Evolutionary conservation across 1,284 basidiomycete genomes (phyloP), one percentile per base, ranked within the genome.

Genomic region (Tilletiaria anomala): DNA sequence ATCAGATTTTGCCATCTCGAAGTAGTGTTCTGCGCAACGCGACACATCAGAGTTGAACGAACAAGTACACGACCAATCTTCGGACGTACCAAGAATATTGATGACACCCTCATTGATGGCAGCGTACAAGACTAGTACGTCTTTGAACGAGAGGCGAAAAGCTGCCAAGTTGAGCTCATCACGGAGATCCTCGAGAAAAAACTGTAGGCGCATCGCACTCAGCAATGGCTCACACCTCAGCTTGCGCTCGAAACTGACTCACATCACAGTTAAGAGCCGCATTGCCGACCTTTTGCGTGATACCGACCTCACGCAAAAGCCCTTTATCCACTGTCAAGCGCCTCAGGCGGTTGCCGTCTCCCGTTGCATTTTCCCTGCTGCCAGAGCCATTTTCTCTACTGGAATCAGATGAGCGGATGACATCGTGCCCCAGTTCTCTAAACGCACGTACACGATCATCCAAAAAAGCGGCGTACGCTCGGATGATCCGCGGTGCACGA

Each of bases 101-200:
- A 94, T 93, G 37, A 96, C 85, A 43, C 91, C 91, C 65, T 99
- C 91, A 59, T 99, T 99, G 47, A 87, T 82, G 3, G 86, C 88
- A 62, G 93, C 89, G 69, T 96, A 96, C 15, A 97, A 73, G 43
- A 93, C 83, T 37, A 97, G 74, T 5, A 97, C 75, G 67, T 99
- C 93, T 65, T 96, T 96, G 53, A 96, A 83, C n/a, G 93, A 74
- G 82, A 99, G 85, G 32, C 85, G 76, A 47, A 94, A 74, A 1
- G 93, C 86, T 1, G 83, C 79, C 43, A 85, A 80, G 1, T 82
- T 85, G 39, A 96, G 75, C 56, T 93, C 84, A 62, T 97, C 89
- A 56, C 81, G 18, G 91, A 71, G n/a, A 61, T 94, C 80, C 58
- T 96, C 91, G 40, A 86, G 70, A 69, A 93, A 97, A 69, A 97